phyloP scores from a whole-genome alignment of 441 rosid species.

The Eutrema salsugineum region DNA sequence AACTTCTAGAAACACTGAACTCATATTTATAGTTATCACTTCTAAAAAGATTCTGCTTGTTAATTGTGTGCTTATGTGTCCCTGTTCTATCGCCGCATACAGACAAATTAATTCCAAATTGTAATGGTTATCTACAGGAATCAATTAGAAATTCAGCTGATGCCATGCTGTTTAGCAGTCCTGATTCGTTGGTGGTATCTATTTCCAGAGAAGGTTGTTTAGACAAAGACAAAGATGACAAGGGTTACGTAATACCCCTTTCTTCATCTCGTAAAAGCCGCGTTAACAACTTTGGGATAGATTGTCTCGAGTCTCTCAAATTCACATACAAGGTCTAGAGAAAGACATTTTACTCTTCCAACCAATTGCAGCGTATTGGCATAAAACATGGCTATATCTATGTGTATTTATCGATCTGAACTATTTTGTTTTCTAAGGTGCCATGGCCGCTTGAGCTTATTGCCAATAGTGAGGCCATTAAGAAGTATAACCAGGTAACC shows the following conservation, averaged over 20 bases:
- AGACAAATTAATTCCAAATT: conserved; percentile 1
- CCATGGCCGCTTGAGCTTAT: conserved; percentile 99
- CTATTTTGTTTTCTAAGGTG: conserved; percentile 46
- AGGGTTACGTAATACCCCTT: conserved; percentile 35
- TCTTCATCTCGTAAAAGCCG: conserved; percentile 52
- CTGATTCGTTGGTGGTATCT: conserved; percentile 80
- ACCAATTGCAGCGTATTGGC: not conserved
- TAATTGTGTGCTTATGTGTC: not conserved
- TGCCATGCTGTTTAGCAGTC: conserved; percentile 68
- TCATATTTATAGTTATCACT: not conserved
- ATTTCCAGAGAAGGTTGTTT: conserved; percentile 48
- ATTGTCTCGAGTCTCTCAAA: conserved; percentile 73
- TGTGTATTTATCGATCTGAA: conserved; percentile 4
- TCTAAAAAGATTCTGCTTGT: not conserved
- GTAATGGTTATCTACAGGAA: conserved; percentile 50
- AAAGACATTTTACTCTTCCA: conserved; percentile 12
- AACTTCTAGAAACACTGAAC: not conserved
- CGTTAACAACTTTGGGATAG: conserved; percentile 56
- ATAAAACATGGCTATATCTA: conserved; percentile 6
- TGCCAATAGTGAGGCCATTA: conserved; percentile 81
- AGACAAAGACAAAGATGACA: conserved; percentile 52
- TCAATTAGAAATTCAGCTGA: conserved; percentile 95
- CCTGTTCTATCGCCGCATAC: not conserved
- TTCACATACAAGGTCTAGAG: conserved; percentile 77
- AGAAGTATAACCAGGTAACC: conserved; percentile 90